Evolutionary conservation across 1,284 basidiomycete species (phyloP).

Genomic region (Boletus sp.): DNA sequence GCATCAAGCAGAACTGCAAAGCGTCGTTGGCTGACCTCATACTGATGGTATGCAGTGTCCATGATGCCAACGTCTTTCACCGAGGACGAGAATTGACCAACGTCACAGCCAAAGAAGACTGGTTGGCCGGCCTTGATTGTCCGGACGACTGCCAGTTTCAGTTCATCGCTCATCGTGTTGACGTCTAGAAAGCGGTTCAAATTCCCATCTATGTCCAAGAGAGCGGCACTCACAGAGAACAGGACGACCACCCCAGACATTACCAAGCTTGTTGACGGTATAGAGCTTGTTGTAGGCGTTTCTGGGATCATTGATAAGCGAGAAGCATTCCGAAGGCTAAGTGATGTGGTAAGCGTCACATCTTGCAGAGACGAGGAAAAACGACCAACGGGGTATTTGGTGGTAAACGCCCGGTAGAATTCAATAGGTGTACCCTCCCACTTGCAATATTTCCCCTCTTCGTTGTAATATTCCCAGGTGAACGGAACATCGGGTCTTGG

Average conservation of each 20-base stretch:
- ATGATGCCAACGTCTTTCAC: slow-evolving; percentile 71
- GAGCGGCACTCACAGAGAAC: slow-evolving; percentile 64
- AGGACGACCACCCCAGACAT: slow-evolving; percentile 81
- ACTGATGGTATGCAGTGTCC: slow-evolving; percentile 82
- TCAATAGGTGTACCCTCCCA: slow-evolving; percentile 80
- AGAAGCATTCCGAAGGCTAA: slow-evolving; percentile 72
- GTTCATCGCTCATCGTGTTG: slow-evolving; percentile 77
- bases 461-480: slow-evolving; percentile 87
- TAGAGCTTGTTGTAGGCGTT: slow-evolving; percentile 83
- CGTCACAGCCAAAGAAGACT: slow-evolving; percentile 93
- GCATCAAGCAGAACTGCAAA: not conserved
- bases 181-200: slow-evolving; percentile 59
- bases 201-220: not conserved
- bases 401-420: slow-evolving; percentile 67
- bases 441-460: slow-evolving; percentile 69
- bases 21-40: slow-evolving; percentile 49
- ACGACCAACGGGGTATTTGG: slow-evolving; percentile 54
- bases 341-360: slow-evolving; percentile 5
- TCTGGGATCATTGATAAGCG: slow-evolving; percentile 92
- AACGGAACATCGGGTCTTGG: slow-evolving; percentile 70
- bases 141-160: slow-evolving; percentile 81
- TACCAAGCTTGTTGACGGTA: slow-evolving; percentile 89
- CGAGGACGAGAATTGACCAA: slow-evolving; percentile 78
- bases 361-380: slow-evolving; percentile 4
- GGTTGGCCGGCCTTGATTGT: slow-evolving; percentile 87